Evolutionary conservation across 768 basidiomycete species (phyloP).

Genomic region (Suillus alpinus): DNA sequence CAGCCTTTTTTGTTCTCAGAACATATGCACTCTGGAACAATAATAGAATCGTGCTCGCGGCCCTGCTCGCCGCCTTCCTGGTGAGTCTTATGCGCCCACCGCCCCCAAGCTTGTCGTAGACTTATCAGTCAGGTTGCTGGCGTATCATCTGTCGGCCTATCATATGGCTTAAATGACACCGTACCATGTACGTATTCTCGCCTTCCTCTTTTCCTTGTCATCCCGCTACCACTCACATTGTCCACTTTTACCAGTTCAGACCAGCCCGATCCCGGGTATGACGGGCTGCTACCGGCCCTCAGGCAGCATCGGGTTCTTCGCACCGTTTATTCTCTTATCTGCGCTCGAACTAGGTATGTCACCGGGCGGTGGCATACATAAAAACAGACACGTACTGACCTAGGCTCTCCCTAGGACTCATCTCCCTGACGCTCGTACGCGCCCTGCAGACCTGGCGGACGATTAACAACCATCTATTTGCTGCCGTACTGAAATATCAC

Average conservation of each 20-base stretch:
- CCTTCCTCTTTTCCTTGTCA: neutral
- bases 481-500: neutral
- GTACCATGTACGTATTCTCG: neutral
- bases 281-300: neutral
- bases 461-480: neutral
- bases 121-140: neutral
- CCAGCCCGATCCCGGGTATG: neutral
- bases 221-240: neutral
- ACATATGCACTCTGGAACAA: neutral
- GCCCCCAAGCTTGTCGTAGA: neutral
- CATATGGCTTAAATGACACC: neutral
- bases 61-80: neutral
- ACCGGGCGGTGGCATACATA: neutral
- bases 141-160: neutral
- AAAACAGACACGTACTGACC: neutral
- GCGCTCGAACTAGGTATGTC: neutral
- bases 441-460: neutral
- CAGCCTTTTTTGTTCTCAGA: neutral
- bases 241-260: neutral
- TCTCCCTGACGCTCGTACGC: neutral
- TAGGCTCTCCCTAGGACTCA: neutral
- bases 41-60: neutral
- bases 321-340: neutral
- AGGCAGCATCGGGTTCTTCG: neutral
- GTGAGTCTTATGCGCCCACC: neutral